Base-by-base conservation (phyloP, 139 green algal species). In the Tetradesmus lagerheimii region DNA sequence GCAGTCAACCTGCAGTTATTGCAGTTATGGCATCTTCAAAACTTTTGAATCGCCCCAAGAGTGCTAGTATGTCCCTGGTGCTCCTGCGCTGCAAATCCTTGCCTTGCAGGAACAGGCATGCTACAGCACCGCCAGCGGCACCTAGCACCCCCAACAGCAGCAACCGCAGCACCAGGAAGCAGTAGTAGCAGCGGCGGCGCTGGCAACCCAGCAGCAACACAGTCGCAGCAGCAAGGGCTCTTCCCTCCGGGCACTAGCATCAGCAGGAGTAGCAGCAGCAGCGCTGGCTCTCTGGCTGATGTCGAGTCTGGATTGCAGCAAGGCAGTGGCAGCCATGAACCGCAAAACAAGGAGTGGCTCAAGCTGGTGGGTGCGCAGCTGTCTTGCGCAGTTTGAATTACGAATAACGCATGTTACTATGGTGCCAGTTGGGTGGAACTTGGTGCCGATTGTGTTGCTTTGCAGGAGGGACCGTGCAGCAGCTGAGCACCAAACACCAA, bases 121-220 rank as follows among this genome's bases (percentile, higher is more conserved):
- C 71, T 41, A 35, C 82, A 87, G 45, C 64, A 67, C 20, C 82
- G 37, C 14, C 82, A 87, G 6, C 35, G 82, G 12, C 57, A 87
- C 39, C 82, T 79, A 27, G 45, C 79, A 16, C 12, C 38, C 4
- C 53, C 20, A 79, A 41, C 53, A 31, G 82, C 82, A 79, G 71
- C 71, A 79, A 9, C 71, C 57, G 47, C 84, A 74, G 23, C 84
- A 35, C 20, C 29, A 38, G 38, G 83, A 25, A 88, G 37, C 83
- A 89, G 83, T 45, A 71, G 83, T 78, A 86, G 83, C 79, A 81
- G 87, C 77, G 3, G 12, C 78, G 29, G 45, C 87, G 66, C 18
- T 14, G 15, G 47, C 78, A 80, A 39, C 38, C 35, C 84, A 89
- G 66, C 66, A 89, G 66, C 66, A 67, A 81, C n/a, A 23, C 74